These are phyloP conservation scores for Clavispora asparagi DNA, from an alignment of 805 yeast species.

Conservation along the genomic window DNA sequence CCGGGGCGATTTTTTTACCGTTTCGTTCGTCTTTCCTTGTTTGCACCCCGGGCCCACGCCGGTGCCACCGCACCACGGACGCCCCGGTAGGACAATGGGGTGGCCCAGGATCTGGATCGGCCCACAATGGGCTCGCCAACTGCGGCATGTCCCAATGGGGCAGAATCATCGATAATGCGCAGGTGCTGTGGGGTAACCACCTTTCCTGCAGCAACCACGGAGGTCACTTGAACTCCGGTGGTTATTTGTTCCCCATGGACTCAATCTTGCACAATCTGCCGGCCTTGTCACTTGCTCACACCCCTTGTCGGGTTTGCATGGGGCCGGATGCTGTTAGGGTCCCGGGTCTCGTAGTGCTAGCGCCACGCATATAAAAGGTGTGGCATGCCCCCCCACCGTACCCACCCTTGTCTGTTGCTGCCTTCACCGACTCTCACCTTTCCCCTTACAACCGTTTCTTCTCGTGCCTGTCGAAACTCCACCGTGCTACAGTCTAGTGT, in stretches of 20 bases:
- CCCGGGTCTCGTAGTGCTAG: neutral
- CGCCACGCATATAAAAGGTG: neutral
- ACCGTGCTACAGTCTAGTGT: neutral
- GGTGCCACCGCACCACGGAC: too few relatives aligned
- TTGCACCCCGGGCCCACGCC: too few relatives aligned
- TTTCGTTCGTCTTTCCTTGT: too few relatives aligned
- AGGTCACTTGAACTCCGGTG: conserved; percentile 2
- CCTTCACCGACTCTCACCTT: neutral
- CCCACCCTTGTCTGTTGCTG: neutral
- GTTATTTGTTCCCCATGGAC: neutral
- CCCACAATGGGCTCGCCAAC: too few relatives aligned
- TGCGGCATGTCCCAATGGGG: neutral
- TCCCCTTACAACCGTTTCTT: neutral
- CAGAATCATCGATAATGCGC: conserved; percentile 3
- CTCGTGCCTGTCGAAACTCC: too few relatives aligned
- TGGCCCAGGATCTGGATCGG: too few relatives aligned
- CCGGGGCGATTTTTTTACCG: too few relatives aligned
- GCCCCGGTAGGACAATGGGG: too few relatives aligned
- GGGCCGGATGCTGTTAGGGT: neutral
- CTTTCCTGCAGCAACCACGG: neutral
- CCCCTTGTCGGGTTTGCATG: neutral
- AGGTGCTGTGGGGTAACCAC: conserved; percentile 2
- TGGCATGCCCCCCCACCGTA: neutral
- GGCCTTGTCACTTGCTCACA: neutral
- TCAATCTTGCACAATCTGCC: neutral